Evolutionary conservation across 2,329 filamentous ascomycete genomes (phyloP), one percentile per base, ranked within the genome.

Genomic region (Teratosphaeria nubilosa): DNA sequence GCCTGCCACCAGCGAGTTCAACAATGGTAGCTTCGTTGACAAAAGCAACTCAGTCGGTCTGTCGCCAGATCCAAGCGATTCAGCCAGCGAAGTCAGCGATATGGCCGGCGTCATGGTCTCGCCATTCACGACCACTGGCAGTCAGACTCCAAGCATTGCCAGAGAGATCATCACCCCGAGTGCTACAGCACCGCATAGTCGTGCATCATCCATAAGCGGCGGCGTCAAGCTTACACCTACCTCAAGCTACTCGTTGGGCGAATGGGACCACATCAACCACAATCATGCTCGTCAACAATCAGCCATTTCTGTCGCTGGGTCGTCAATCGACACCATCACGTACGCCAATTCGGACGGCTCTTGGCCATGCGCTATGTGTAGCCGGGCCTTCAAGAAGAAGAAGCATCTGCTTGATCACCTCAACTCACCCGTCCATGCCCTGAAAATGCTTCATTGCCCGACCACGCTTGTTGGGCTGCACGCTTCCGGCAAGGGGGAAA

Each of bases 391-490:
- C 58, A 25, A 48, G 20, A 58, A 55, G n/a, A 30, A 53, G 14
- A 41, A 56, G 13, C 25, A 50, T 50, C 60, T 65, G 14, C 7
- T 37, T 5, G 37, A 61, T 4, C 63, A 65, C 54, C 56, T 61
- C 25, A 45, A 60, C 37, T 64, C 60, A 0, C 51, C 53, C 0
- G 59, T 34, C 32, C 63, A 65, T 51, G 55, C 56, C 0, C 32
- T 55, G 2, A 58, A 58, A 24, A 52, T 63, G 14, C 62, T 59
- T 22, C 60, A 60, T 37, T 62, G 60, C 34, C 62, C 62, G 5
- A 60, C 57, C 10, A 37, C 11, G 9, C 11, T 56, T 1, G 20
- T 32, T n/a, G 51, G 56, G 24, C 14, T 20, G 20, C 24, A 31
- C 32, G 16, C n/a, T 6, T 10, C 31, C 16, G n/a, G 31, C 16